These are phyloP conservation scores for Aspergillus vadensis DNA, from an alignment of 2,329 filamentous ascomycete genomes.

Conservation along the genomic window DNA sequence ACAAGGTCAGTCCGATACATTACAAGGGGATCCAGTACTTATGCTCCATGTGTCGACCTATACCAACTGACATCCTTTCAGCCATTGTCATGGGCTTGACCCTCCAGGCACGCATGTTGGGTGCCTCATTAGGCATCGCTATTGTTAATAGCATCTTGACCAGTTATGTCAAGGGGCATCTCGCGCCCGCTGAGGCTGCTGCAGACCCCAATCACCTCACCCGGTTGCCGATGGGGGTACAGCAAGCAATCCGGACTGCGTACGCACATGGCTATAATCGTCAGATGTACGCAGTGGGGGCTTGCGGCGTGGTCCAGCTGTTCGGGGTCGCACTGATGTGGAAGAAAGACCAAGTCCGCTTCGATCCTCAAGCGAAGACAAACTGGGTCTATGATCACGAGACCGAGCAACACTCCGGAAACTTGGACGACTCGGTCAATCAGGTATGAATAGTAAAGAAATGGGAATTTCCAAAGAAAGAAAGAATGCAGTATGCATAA, in stretches of 20 bases:
- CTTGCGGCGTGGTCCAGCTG: slow-evolving; percentile 17
- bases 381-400: background rate
- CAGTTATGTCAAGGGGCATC: slow-evolving; percentile 18
- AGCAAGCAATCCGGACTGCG: slow-evolving; percentile 11
- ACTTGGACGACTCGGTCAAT: background rate
- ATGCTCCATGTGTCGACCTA: background rate
- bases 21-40: background rate
- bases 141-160: slow-evolving; percentile 33
- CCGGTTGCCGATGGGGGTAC: slow-evolving; percentile 1
- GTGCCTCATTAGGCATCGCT: slow-evolving; percentile 42
- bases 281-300: slow-evolving; percentile 23
- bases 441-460: background rate
- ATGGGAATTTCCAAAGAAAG: no score
- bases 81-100: slow-evolving; percentile 40
- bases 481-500: no score
- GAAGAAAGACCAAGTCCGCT: slow-evolving; percentile 20
- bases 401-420: background rate
- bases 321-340: slow-evolving; percentile 20
- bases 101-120: slow-evolving; percentile 44
- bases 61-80: background rate
- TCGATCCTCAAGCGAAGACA: slow-evolving; percentile 16
- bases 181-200: slow-evolving; percentile 2
- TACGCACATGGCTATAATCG: slow-evolving; percentile 22
- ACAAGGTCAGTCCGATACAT: slow-evolving; percentile 14
- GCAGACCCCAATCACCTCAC: slow-evolving; percentile 10